Evolutionary conservation across 2,329 filamentous ascomycete species (phyloP).

Genomic region (Colletotrichum orbiculare): DNA sequence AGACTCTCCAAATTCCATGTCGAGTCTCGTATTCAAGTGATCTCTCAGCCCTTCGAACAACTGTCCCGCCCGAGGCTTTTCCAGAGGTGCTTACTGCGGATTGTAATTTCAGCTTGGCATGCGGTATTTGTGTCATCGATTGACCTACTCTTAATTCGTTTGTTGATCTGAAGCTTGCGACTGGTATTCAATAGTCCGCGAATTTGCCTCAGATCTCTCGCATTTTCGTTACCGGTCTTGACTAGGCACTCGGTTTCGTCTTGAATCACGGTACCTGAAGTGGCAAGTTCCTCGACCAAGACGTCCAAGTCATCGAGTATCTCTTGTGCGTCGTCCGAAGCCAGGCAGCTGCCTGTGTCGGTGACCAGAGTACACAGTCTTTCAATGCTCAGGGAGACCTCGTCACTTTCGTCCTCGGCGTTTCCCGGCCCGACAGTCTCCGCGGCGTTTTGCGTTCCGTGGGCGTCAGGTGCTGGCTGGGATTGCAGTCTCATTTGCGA

Average conservation of each 20-base stretch:
- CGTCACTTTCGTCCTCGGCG: not conserved
- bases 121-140: too few species aligned
- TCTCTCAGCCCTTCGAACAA: not conserved
- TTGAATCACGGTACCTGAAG: not conserved
- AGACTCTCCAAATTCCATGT: not conserved
- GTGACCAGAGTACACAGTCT: not conserved
- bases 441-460: not conserved
- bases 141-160: too few species aligned
- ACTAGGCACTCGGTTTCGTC: not conserved
- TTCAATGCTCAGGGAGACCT: not conserved
- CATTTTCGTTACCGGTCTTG: too few species aligned
- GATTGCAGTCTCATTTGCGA: too few species aligned
- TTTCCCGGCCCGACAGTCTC: not conserved
- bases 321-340: not conserved
- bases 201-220: too few species aligned
- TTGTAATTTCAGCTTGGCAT: too few species aligned
- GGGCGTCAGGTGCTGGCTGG: not conserved
- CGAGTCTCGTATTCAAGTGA: not conserved
- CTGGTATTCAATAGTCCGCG: too few species aligned
- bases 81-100: not conserved
- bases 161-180: too few species aligned
- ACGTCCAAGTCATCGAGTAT: conserved; percentile 6
- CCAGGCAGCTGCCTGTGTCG: rapidly evolving
- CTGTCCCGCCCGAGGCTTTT: not conserved
- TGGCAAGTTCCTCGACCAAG: not conserved